Conservation (phyloP, 2,329 filamentous ascomycete species). For the Huntiella abstrusa region DNA sequence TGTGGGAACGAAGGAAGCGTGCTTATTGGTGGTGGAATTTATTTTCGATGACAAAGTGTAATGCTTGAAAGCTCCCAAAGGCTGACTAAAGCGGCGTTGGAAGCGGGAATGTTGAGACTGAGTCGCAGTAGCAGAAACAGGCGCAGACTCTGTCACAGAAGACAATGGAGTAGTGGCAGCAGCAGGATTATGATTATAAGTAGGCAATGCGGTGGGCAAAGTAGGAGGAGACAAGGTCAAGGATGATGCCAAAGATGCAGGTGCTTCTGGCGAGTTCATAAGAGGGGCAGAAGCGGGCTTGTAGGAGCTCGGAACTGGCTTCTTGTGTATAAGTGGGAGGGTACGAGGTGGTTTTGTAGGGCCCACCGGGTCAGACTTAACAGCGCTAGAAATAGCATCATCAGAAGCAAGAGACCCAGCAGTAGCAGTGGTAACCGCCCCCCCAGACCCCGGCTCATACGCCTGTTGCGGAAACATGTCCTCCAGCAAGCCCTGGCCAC, state of each 20-base stretch:
- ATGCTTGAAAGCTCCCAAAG: neutral
- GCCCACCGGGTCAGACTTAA: neutral
- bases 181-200: neutral
- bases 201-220: neutral
- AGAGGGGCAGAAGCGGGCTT: neutral
- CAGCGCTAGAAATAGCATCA: neutral
- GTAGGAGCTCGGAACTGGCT: neutral
- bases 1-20: neutral
- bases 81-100: neutral
- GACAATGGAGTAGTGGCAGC: neutral
- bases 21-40: neutral
- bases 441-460: neutral
- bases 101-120: neutral
- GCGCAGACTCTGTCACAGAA: neutral
- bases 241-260: neutral
- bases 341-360: slow-evolving; percentile 3
- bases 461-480: neutral
- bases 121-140: neutral
- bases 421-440: neutral
- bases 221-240: neutral
- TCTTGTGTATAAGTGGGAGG: slow-evolving; percentile 3
- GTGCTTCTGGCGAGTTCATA: neutral
- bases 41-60: neutral
- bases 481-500: neutral
- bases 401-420: neutral